phyloP scores from a whole-genome alignment of 2,329 filamentous ascomycete species.

The Sporothrix curviconia region DNA sequence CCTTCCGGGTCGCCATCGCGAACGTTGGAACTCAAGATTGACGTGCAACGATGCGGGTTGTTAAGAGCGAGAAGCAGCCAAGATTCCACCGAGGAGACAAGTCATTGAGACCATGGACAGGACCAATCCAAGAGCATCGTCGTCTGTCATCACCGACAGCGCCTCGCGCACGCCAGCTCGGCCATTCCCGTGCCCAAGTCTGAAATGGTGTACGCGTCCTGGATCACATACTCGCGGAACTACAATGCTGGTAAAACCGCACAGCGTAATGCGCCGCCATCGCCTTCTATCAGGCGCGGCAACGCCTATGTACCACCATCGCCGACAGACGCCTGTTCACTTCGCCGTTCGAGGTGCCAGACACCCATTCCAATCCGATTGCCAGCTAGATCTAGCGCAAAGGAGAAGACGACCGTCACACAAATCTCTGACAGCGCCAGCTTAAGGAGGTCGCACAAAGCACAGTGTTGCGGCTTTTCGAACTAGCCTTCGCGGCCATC shows the following conservation, averaged over 20 bases:
- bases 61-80: slow-evolving; percentile 72
- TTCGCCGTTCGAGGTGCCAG: slow-evolving; percentile 50
- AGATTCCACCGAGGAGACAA: slow-evolving; percentile 53
- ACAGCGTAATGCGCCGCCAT: slow-evolving; percentile 50
- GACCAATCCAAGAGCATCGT: slow-evolving; percentile 23
- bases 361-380: slow-evolving; percentile 36
- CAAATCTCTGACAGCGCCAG: slow-evolving; percentile 48
- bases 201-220: slow-evolving; percentile 88
- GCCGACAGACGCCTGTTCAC: slow-evolving; percentile 60
- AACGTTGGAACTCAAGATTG: slow-evolving; percentile 90
- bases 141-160: slow-evolving; percentile 3
- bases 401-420: slow-evolving; percentile 36
- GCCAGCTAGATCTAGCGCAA: slow-evolving; percentile 17
- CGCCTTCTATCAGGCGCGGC: slow-evolving; percentile 58
- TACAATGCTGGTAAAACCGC: slow-evolving; percentile 62
- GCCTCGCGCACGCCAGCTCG: slow-evolving; percentile 25
- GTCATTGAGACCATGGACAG: slow-evolving; percentile 56
- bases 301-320: slow-evolving; percentile 74
- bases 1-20: slow-evolving; percentile 76
- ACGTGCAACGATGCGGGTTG: slow-evolving; percentile 94
- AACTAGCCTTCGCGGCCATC: slow-evolving; percentile 23
- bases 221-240: slow-evolving; percentile 94
- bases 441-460: slow-evolving; percentile 50
- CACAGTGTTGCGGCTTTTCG: slow-evolving; percentile 47
- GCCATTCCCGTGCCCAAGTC: slow-evolving; percentile 46